A percentile compares a stretch with the other conserved stretches of the same genome.
Conservation (phyloP, 352 stramenopile genomes). For the Blastocystis sp. region DNA sequence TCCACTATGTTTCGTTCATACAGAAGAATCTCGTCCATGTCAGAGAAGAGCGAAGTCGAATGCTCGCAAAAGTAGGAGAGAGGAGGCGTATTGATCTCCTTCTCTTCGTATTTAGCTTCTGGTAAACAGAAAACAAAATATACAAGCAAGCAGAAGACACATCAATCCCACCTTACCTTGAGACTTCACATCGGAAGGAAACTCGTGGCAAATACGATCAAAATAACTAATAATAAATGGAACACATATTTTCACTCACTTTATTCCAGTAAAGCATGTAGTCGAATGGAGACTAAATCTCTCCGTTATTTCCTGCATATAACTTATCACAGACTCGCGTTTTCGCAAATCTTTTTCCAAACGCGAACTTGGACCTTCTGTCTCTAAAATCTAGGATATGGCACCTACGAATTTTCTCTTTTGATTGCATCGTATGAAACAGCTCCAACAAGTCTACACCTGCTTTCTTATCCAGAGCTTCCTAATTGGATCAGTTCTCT, state of each 20-base stretch:
- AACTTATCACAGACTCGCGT: slow-evolving; percentile 6
- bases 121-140: neutral
- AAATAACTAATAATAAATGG: neutral
- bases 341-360: neutral
- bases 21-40: neutral
- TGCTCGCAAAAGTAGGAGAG: slow-evolving; percentile 24
- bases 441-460: neutral
- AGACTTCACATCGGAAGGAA: neutral
- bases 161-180: slow-evolving; percentile 19
- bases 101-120: slow-evolving; percentile 47
- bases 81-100: neutral
- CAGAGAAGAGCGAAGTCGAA: neutral
- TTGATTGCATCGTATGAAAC: neutral
- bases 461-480: neutral
- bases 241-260: neutral
- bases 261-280: neutral
- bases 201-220: neutral
- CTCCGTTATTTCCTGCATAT: slow-evolving; percentile 28
- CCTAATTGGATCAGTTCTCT: neutral
- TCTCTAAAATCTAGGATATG: neutral
- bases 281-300: slow-evolving; percentile 2
- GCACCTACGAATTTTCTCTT: neutral
- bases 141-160: slow-evolving; percentile 33
- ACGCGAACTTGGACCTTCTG: neutral
- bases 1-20: slow-evolving; percentile 4